These are phyloP conservation scores for Sporothrix brasiliensis DNA, from an alignment of 2,329 filamentous ascomycete species.

Conservation along the genomic window DNA sequence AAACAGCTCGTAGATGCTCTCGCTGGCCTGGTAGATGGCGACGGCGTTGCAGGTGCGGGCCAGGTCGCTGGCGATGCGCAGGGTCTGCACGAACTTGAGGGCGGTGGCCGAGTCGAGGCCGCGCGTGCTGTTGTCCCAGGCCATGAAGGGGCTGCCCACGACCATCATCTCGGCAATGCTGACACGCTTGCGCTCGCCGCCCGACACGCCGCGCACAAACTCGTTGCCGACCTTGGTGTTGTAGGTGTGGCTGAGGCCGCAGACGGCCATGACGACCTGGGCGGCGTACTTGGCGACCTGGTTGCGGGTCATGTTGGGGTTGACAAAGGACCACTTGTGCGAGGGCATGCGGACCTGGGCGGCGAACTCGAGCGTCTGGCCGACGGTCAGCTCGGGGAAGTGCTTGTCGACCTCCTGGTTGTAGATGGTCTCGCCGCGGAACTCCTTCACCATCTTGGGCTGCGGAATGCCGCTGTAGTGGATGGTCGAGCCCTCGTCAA, in stretches of 20 bases:
- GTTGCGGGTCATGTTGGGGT: slow-evolving; percentile 60
- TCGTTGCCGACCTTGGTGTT: slow-evolving; percentile 73
- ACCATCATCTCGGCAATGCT: slow-evolving; percentile 73
- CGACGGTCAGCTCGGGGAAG: slow-evolving; percentile 75
- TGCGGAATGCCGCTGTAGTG: slow-evolving; percentile 33
- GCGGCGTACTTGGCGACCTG: slow-evolving; percentile 51
- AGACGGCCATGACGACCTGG: slow-evolving; percentile 75
- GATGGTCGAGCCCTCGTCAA: slow-evolving; percentile 44
- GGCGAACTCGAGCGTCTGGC: slow-evolving; percentile 78
- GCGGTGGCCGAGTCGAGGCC: slow-evolving; percentile 69
- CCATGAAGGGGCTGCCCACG: slow-evolving; percentile 51
- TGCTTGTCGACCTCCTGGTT: slow-evolving; percentile 83
- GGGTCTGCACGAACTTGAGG: slow-evolving; percentile 64
- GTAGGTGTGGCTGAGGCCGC: slow-evolving; percentile 71
- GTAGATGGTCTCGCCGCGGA: slow-evolving; percentile 55
- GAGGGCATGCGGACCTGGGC: slow-evolving; percentile 68
- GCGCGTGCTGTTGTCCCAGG: slow-evolving; percentile 72
- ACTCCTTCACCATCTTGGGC: slow-evolving; percentile 44
- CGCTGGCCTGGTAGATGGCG: slow-evolving; percentile 68
- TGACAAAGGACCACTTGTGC: slow-evolving; percentile 52
- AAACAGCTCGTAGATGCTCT: slow-evolving; percentile 63
- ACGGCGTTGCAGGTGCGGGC: slow-evolving; percentile 64
- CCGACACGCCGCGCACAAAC: slow-evolving; percentile 62
- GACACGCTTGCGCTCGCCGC: slow-evolving; percentile 72
- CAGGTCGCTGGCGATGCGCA: slow-evolving; percentile 69